phyloP scores from a whole-genome alignment of 345 rosid species.

The Corchorus capsularis region DNA sequence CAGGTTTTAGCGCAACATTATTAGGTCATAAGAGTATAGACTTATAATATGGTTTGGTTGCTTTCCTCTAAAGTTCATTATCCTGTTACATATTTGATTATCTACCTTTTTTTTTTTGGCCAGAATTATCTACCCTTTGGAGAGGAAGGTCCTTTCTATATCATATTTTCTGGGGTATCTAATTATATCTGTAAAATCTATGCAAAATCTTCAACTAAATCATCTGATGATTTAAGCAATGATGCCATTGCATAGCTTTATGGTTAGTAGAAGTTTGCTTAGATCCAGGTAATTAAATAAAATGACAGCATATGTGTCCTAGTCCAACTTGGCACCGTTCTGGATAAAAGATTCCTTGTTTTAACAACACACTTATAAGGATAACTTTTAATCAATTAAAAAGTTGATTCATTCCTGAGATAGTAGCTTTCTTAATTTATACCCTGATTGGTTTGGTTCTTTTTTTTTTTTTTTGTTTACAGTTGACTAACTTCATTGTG shows the following conservation, averaged over 20 bases:
- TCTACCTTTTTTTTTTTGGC: background rate
- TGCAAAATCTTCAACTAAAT: background rate
- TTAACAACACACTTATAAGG: background rate
- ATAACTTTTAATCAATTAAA: conserved; percentile 6
- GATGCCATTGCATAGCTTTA: conserved; percentile 9
- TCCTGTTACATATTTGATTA: background rate
- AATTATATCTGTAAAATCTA: conserved; percentile 6
- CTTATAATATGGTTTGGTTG: background rate
- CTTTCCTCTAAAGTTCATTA: background rate
- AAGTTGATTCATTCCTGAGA: background rate
- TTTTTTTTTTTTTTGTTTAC: background rate
- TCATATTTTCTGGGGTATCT: background rate
- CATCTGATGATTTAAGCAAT: conserved; percentile 12
- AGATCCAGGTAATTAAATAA: conserved; percentile 7
- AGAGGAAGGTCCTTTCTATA: background rate
- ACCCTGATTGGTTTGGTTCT: background rate
- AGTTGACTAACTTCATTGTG: background rate
- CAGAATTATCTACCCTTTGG: background rate
- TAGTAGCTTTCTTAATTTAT: background rate
- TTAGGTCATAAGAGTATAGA: too few species aligned
- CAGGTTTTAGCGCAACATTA: too few species aligned
- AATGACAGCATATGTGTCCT: background rate
- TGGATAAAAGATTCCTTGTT: conserved; percentile 17
- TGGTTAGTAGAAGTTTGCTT: background rate
- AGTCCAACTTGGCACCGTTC: conserved; percentile 12